Base-by-base conservation (phyloP, 306 rosid genomes). In the Neltuma alba region DNA sequence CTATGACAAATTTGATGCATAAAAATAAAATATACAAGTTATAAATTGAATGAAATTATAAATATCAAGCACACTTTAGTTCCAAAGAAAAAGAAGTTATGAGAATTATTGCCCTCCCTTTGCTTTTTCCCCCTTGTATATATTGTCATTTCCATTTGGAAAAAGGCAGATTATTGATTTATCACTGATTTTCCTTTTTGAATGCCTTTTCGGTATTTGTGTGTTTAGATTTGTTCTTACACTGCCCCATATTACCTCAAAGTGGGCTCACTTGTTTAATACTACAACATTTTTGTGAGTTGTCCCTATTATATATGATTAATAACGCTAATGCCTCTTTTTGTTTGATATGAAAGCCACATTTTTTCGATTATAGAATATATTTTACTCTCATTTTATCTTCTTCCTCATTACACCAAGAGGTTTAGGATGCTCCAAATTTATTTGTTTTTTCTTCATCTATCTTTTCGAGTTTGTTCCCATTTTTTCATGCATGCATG, bases 171-270 rank as follows among this genome's bases (percentile, higher is more conserved):
- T 80, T 23, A 27, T 25, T 57, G 31, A 57, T 85, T 79, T 82
- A 78, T 11, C 54, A 83, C 74, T 82, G 75, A 81, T 89, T 36
- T 23, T 41, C 6, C 76, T 83, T 83, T 82, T 73, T 80, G 10
- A 28, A 61, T 5, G 8, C 61, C 9, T 58, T 89, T 80, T 82
- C 33, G 84, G 84, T 89, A 69, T 83, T 83, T 89, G n/a, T 81
- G 82, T 76, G 63, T 82, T 86, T 79, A 81, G 77, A 67, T 83
- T 61, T 69, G 74, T 61, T 75, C 77, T 48, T 76, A 40, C 64
- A 83, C 20, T 85, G 87, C 80, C 88, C 82, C 81, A 72, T 83
- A 75, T 66, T 76, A 83, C 73, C 63, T 81, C 82, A 14, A 40
- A 78, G 76, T 81, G 84, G 83, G 84, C 84, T 69, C 76, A 74